Percentiles rank a stretch among this genome's conserved stretches.
These are phyloP conservation scores for Euphrasia arctica DNA, from an alignment of 305 asterid species.

Conservation along the genomic window DNA sequence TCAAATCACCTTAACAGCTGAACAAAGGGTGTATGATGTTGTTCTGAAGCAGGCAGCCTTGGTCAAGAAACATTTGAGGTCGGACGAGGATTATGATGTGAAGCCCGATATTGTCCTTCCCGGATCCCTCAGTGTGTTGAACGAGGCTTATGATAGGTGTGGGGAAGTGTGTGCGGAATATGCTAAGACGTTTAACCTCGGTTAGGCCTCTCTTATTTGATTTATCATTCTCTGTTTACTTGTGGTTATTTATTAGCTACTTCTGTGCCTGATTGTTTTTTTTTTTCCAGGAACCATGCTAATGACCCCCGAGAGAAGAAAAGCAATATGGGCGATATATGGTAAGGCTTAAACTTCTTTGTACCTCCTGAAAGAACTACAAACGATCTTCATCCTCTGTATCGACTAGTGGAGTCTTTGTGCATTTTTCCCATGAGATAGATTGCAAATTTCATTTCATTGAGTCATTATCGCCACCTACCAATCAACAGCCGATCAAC, in stretches of 20 bases:
- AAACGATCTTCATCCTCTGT: not conserved
- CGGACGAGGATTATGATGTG: conserved; percentile 50
- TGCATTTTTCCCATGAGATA: not conserved
- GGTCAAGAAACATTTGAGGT: conserved; percentile 56
- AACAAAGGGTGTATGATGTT: conserved; percentile 94
- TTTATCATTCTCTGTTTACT: conserved; percentile 19
- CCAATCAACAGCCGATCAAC: not conserved
- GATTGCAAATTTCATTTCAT: not conserved
- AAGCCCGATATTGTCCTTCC: conserved; percentile 70
- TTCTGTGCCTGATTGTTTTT: conserved; percentile 25
- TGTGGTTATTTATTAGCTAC: not conserved
- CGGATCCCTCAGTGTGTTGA: conserved; percentile 58
- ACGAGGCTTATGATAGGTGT: conserved; percentile 93
- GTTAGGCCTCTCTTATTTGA: conserved; percentile 36
- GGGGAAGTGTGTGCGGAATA: conserved; percentile 96
- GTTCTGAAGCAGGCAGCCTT: conserved; percentile 92
- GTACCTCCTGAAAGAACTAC: no score
- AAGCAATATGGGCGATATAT: conserved; percentile 98
- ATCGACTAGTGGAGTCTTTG: not conserved
- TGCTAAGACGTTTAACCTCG: conserved; percentile 96
- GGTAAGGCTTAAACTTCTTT: conserved; percentile 35
- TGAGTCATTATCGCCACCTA: not conserved
- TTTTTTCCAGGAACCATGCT: conserved; percentile 72
- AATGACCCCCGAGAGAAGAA: conserved; percentile 91
- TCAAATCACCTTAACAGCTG: conserved; percentile 58